These are phyloP conservation scores for Hanseniaspora mollemarum DNA, from an alignment of 805 yeast species.

Conservation along the genomic window DNA sequence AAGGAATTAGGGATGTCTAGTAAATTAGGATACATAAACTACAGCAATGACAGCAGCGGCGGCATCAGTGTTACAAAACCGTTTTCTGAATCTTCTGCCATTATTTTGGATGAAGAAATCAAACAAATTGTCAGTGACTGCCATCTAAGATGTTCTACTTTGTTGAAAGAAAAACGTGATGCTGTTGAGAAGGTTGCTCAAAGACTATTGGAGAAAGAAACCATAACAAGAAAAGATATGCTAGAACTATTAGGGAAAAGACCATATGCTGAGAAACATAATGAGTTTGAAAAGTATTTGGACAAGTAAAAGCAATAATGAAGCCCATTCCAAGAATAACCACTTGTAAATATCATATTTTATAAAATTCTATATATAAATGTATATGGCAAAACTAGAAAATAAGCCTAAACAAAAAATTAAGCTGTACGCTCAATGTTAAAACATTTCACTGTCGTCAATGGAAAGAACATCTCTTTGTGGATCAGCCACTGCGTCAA, in stretches of 20 bases:
- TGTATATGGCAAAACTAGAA: neutral
- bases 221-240: constrained; percentile 89
- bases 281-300: constrained; percentile 81
- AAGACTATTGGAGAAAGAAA: constrained; percentile 75
- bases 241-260: constrained; percentile 77
- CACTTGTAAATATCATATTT: neutral
- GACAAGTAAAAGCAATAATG: constrained; percentile 30
- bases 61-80: constrained; percentile 65
- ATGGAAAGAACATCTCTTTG: constrained; percentile 3
- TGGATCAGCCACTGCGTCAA: neutral
- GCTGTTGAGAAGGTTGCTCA: constrained; percentile 82
- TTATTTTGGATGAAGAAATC: constrained; percentile 71
- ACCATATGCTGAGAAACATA: constrained; percentile 82
- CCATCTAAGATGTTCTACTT: constrained; percentile 54
- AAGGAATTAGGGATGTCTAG: constrained; percentile 82
- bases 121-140: constrained; percentile 66
- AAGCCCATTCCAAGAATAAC: too few species aligned
- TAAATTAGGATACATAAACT: constrained; percentile 71
- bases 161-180: constrained; percentile 56
- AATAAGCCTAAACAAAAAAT: neutral
- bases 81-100: constrained; percentile 78
- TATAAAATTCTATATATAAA: constrained; percentile 3
- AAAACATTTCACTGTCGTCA: constrained; percentile 11
- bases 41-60: constrained; percentile 55
- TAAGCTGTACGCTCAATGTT: neutral